Conservation (phyloP, 768 basidiomycete species). For the Boletus patriciae region DNA sequence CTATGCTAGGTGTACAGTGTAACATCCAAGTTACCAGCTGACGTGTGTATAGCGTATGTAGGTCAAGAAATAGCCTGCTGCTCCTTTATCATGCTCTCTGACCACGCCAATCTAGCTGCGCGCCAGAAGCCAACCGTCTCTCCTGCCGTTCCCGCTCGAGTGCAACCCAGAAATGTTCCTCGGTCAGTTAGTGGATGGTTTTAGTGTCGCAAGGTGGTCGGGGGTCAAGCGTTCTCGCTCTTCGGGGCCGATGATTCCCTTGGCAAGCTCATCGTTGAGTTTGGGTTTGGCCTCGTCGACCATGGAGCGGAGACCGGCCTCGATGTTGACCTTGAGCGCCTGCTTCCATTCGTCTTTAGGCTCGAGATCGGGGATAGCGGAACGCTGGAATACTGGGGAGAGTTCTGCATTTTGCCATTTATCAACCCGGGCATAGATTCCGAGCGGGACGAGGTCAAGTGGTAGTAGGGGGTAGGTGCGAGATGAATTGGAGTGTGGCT, state of each 20-base stretch:
- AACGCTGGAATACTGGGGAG: conserved; percentile 12
- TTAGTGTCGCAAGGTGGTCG: conserved; percentile 43
- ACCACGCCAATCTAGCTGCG: conserved; percentile 35
- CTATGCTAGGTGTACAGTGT: too few relatives aligned
- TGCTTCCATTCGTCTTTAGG: conserved; percentile 59
- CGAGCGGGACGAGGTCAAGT: not conserved
- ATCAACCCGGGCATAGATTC: conserved; percentile 3
- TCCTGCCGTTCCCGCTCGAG: conserved; percentile 51
- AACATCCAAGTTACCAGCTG: too few relatives aligned
- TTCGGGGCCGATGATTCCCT: conserved; percentile 35
- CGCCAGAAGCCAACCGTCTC: conserved; percentile 48
- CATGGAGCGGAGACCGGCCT: conserved; percentile 39
- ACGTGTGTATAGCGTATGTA: too few relatives aligned
- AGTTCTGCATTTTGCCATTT: conserved; percentile 23
- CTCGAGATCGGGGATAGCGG: conserved; percentile 36
- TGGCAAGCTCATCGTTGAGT: conserved; percentile 50
- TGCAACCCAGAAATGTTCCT: conserved; percentile 45
- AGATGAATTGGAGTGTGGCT: not conserved
- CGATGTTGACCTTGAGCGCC: conserved; percentile 49
- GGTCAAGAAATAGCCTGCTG: conserved; percentile 39
- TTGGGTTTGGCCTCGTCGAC: conserved; percentile 66
- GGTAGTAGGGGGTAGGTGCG: not conserved
- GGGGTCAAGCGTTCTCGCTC: conserved; percentile 38
- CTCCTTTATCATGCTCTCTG: conserved; percentile 35
- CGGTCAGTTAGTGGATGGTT: conserved; percentile 45